Base-by-base conservation (phyloP, 2,329 filamentous ascomycete genomes). In the Beauveria rudraprayagi region DNA sequence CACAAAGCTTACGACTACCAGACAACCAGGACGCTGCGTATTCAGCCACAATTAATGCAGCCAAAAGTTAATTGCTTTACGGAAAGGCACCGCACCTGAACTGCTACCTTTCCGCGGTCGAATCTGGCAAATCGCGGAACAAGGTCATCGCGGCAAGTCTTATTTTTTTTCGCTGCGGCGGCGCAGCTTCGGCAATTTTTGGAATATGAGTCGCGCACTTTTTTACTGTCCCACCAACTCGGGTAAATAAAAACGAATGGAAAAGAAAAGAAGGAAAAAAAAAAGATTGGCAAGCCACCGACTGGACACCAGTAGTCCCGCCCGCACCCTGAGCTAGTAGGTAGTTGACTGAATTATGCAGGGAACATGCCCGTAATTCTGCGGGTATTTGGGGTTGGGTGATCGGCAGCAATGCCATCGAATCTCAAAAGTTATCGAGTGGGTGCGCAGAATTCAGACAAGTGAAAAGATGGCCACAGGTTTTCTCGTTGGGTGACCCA, bases 351-450 rank as follows among this genome's bases (percentile, higher is more conserved):
- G 34, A 30, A 46, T 34, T n/a, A 10, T 37, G 44, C 56, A 37
- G 22, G 44, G 46, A 30, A 40, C 16, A 41, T 51, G 30, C 37
- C 22, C 34, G 56, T 58, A 58, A 41, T 41, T 51, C 1, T 43
- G 47, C 46, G 56, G 56, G 56, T 43, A 40, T 43, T 50, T 30
- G 34, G 34, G 34, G 22, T 22, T 51, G 47, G 46, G 17, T 58
- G 56, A 58, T 58, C 56, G 56, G 24, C 56, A 51, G 41, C 30
- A 26, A 26, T 50, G 22, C 56, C 56, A 58, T 58, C 56, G 56
- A 46, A 58, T 58, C 56, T 58, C 48, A 34, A 51, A 30, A 28
- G 22, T 22, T 34, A 14, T 37, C 34, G 26, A 28, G 48, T 47
- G 19, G 44, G n/a, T 19, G 43, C 8, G 19, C 11, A 9, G 10